A percentile compares a stretch with the other conserved stretches of the same genome.
Evolutionary conservation across 2,329 filamentous ascomycete genomes (phyloP).

Genomic region (Nemania diffusa): DNA sequence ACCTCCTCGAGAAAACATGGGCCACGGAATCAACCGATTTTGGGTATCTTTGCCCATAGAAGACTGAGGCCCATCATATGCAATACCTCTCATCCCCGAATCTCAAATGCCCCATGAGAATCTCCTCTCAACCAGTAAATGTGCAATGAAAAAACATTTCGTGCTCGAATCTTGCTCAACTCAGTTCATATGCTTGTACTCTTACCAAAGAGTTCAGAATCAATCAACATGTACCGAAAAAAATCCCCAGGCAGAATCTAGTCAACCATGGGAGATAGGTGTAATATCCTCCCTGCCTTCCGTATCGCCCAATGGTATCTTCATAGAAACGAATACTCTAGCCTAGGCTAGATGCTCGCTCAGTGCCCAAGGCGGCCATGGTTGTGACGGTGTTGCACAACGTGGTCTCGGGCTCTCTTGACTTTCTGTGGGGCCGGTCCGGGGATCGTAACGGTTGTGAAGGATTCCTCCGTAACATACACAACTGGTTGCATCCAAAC

Average conservation of each 20-base stretch:
- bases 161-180: conserved; percentile 35
- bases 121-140: conserved; percentile 21
- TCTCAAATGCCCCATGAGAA: conserved; percentile 14
- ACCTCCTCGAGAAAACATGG: background rate
- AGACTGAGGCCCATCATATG: conserved; percentile 38
- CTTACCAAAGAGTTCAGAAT: conserved; percentile 40
- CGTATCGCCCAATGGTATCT: conserved; percentile 43
- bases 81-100: conserved; percentile 38
- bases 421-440: conserved; percentile 48
- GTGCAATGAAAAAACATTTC: conserved; percentile 29
- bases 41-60: conserved; percentile 20
- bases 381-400: conserved; percentile 55
- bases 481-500: conserved; percentile 66
- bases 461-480: conserved; percentile 60
- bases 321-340: conserved; percentile 43
- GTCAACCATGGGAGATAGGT: conserved; percentile 41
- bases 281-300: conserved; percentile 39
- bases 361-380: conserved; percentile 36
- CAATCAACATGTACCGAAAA: conserved; percentile 45
- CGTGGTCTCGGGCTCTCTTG: conserved; percentile 50
- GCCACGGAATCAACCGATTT: conserved; percentile 7
- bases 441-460: conserved; percentile 56
- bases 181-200: conserved; percentile 42
- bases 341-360: conserved; percentile 12
- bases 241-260: conserved; percentile 42